A percentile compares a stretch with the other conserved stretches of the same genome.
These are phyloP conservation scores for Penicillium capsulatum DNA, from an alignment of 2,329 filamentous ascomycete species.

Conservation along the genomic window DNA sequence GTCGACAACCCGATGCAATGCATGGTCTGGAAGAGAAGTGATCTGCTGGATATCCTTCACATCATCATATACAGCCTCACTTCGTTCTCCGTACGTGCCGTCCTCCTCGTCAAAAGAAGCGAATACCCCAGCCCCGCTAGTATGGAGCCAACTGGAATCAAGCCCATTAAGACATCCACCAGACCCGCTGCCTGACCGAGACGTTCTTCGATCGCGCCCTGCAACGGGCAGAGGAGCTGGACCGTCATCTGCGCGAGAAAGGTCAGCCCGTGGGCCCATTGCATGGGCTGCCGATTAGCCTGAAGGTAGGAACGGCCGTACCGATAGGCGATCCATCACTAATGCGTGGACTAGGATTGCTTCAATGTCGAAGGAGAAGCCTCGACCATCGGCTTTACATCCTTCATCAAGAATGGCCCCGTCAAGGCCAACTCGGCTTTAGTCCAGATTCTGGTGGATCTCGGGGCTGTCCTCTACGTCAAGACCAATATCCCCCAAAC, in stretches of 20 bases:
- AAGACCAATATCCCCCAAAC: slow-evolving; percentile 66
- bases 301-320: slow-evolving; percentile 34
- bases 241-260: slow-evolving; percentile 40
- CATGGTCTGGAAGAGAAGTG: no score
- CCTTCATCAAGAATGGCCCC: slow-evolving; percentile 56
- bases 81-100: no score
- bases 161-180: no score
- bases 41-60: no score
- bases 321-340: not conserved
- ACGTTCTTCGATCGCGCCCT: slow-evolving; percentile 51
- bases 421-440: slow-evolving; percentile 50
- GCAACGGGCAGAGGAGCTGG: slow-evolving; percentile 46
- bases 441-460: slow-evolving; percentile 53
- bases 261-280: slow-evolving; percentile 53
- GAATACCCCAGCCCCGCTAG: no score
- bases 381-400: slow-evolving; percentile 51
- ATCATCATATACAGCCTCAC: no score
- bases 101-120: no score
- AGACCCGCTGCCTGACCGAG: slow-evolving; percentile 49
- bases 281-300: slow-evolving; percentile 57
- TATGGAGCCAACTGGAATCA: no score
- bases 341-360: slow-evolving; percentile 8
- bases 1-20: no score
- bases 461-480: slow-evolving; percentile 62
- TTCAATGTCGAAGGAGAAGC: slow-evolving; percentile 13